Percentiles rank a stretch among this genome's conserved stretches.
Conservation (phyloP, 768 basidiomycete species). For the Boletus sp. region DNA sequence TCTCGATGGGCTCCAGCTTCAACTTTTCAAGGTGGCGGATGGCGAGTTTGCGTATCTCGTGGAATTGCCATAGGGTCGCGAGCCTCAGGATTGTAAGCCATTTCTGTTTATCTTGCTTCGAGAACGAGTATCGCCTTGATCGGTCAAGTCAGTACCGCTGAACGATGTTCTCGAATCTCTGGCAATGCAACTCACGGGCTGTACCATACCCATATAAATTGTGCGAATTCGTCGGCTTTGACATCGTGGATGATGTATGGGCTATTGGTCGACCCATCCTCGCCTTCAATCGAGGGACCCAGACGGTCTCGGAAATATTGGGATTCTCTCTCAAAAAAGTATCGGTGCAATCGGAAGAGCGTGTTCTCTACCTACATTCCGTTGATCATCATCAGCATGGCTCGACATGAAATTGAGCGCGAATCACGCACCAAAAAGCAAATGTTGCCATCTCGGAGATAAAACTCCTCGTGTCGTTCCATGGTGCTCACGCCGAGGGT, state of each 20-base stretch:
- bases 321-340: slow-evolving; percentile 39
- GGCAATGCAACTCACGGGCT: slow-evolving; percentile 29
- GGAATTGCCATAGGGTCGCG: slow-evolving; percentile 53
- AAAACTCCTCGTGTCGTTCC: slow-evolving; percentile 39
- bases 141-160: not conserved
- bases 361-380: slow-evolving; percentile 32
- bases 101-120: slow-evolving; percentile 44
- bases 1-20: slow-evolving; percentile 45
- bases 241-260: slow-evolving; percentile 26
- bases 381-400: not conserved
- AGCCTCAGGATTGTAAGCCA: slow-evolving; percentile 58
- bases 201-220: slow-evolving; percentile 54
- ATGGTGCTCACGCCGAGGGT: slow-evolving; percentile 14
- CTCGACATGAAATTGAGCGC: not conserved
- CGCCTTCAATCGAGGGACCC: not conserved
- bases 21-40: slow-evolving; percentile 54
- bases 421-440: slow-evolving; percentile 45
- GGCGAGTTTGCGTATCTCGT: slow-evolving; percentile 46
- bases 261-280: not conserved
- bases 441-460: slow-evolving; percentile 52
- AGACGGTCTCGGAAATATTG: slow-evolving; percentile 29
- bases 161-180: not conserved
- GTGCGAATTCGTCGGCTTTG: slow-evolving; percentile 39
- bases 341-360: slow-evolving; percentile 33
- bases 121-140: slow-evolving; percentile 51